Conservation (phyloP, 495 filamentous ascomycete species). For the Rostrohypoxylon terebratum region DNA sequence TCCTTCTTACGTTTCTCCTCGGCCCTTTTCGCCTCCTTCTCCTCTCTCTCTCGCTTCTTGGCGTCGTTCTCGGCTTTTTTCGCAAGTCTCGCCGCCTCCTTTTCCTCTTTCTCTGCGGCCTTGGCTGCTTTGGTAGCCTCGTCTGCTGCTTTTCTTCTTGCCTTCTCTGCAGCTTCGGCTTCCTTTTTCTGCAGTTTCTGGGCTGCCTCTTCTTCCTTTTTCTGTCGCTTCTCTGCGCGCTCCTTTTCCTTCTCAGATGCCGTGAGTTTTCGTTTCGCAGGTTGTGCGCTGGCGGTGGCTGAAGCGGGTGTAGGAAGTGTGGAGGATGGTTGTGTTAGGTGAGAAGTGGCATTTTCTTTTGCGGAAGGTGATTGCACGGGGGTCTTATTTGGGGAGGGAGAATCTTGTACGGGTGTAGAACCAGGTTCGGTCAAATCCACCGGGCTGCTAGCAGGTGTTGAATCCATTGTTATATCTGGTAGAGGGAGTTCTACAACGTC, state of each 20-base stretch:
- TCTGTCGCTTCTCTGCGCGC: slow-evolving; percentile 55
- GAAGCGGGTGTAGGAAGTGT: slow-evolving; percentile 18
- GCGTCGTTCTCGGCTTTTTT: slow-evolving; percentile 7
- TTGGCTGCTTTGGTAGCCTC: slow-evolving; percentile 57
- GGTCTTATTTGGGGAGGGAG: slow-evolving; percentile 48
- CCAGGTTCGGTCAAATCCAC: slow-evolving; percentile 49
- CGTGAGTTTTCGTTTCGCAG: slow-evolving; percentile 28
- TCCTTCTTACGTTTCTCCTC: slow-evolving; percentile 59
- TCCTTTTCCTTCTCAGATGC: slow-evolving; percentile 64
- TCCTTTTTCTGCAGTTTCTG: slow-evolving; percentile 43
- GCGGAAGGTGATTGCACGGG: slow-evolving; percentile 28
- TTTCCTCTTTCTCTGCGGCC: slow-evolving; percentile 53
- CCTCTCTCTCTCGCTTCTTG: slow-evolving; percentile 10
- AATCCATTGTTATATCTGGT: slow-evolving; percentile 21
- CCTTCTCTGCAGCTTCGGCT: slow-evolving; percentile 59
- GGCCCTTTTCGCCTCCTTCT: slow-evolving; percentile 33
- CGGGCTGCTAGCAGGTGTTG: slow-evolving; percentile 49
- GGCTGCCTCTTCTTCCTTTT: slow-evolving; percentile 35
- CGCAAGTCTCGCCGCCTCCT: slow-evolving; percentile 43
- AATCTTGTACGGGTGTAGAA: slow-evolving; percentile 46
- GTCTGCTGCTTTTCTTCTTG: slow-evolving; percentile 63
- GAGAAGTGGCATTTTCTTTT: slow-evolving; percentile 9
- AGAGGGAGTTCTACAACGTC: slow-evolving; percentile 22
- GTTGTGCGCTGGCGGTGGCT: slow-evolving; percentile 20
- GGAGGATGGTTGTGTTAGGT: slow-evolving; percentile 7